Conservation (phyloP, 1,284 basidiomycete species). For the Cryptococcus hybrid region DNA sequence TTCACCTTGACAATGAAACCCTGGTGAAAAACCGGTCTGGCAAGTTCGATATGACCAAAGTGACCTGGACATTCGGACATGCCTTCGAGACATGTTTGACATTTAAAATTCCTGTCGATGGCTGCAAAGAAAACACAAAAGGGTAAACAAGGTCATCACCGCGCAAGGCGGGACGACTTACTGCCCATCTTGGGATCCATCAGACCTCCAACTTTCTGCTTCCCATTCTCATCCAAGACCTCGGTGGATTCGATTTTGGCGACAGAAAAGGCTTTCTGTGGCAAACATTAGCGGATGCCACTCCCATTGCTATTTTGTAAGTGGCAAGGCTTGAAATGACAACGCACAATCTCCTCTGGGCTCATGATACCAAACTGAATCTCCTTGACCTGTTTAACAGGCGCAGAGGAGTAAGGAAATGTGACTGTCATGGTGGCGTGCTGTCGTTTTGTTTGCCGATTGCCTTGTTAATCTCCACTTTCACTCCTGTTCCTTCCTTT, state of each 20-base stretch:
- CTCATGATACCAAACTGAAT: conserved; percentile 99
- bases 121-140: conserved; percentile 45
- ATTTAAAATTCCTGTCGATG: conserved; percentile 99
- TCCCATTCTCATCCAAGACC: conserved; percentile 92
- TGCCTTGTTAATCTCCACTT: too few species aligned
- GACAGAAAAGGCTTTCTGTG: conserved; percentile 95
- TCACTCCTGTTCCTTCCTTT: background rate
- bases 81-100: conserved; percentile 98
- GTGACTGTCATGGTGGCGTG: conserved; percentile 45
- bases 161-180: conserved; percentile 35
- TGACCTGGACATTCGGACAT: conserved; percentile 98
- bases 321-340: too few species aligned
- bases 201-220: conserved; percentile 85
- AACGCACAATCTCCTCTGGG: conserved; percentile 92
- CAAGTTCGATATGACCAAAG: conserved; percentile 98
- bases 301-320: too few species aligned
- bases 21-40: conserved; percentile 93
- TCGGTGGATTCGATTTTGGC: conserved; percentile 98
- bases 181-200: conserved; percentile 98
- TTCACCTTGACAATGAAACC: conserved; percentile 99
- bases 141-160: conserved; percentile 18
- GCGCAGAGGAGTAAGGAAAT: conserved; percentile 81
- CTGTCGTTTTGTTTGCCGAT: too few species aligned
- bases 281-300: conserved; percentile 10
- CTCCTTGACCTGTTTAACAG: conserved; percentile 90